Evolutionary conservation across 768 basidiomycete genomes (phyloP), one percentile per base, ranked within the genome.

Genomic region (Chalciporus pseudorubinellus): DNA sequence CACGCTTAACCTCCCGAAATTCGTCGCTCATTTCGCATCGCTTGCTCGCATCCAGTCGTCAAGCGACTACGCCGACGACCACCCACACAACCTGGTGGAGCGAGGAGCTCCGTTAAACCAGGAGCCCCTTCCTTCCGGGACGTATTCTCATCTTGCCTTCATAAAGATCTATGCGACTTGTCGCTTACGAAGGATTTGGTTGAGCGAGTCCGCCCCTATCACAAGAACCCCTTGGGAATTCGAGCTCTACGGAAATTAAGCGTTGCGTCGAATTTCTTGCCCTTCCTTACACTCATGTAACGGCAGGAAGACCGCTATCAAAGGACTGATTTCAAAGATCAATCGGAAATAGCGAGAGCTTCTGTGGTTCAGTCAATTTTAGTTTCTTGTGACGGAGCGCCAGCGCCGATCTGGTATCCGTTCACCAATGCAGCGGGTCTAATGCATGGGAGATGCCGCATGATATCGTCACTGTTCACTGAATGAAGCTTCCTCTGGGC

Each of bases 121-220:
- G 53, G 50, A 57, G 45, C 46, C 57, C 56, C 65, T 60, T 38
- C 87, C 88, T 19, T 72, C 69, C 53, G 81, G 81, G 43, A 69
- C 70, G 42, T 87, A 82, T 63, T 81, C 85, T 0, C 81, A 87
- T 72, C 74, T 85, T 41, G 77, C 81, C n/a, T 87, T 82, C 59
- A 73, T 91, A 58, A 86, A 84, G 64, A 77, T 92, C 40, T 85
- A 89, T 63, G 87, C 88, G 19, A 88, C 79, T 33, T 92, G 89
- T 69, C 79, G 89, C 33, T 68, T 92, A 58, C 74, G 85, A 55
- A 74, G 89, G 62, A 80, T 92, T 24, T 92, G 89, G 89, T 80
- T 90, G 66, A 80, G 77, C 56, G 79, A 86, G 56, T 70, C 66
- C 41, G 77, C 77, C 9, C 76, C 78, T 49, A 65, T 70, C 48